Evolutionary conservation across 148 eudicot species (phyloP), one percentile per base, ranked within the genome.

Genomic region (Camellia lanceoleosa): DNA sequence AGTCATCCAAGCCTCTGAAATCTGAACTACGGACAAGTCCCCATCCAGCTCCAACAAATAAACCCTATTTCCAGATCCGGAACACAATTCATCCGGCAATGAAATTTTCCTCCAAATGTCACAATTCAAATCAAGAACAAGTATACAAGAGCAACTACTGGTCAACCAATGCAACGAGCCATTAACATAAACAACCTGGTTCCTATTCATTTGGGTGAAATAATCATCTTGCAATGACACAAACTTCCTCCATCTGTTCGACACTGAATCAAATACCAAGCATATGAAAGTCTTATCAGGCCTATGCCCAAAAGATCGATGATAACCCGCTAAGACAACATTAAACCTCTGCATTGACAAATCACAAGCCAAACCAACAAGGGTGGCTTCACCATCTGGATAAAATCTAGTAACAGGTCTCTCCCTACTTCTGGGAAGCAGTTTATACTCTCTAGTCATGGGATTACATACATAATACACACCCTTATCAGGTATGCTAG

Each of bases 391-490:
- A 38, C 91, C 91, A 74, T 93, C 97, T 42, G 98, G 99, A 80
- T 90, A 81, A 90, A 93, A 96, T 59, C 98, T 81, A 59, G 97
- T 96, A 10, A 90, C 77, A 13, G 95, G 95, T 73, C 98, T 89
- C 78, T 93, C 97, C 79, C 97, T 67, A 76, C 80, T 84, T 83
- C 82, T 87, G 0, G 99, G 99, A 18, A 96, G 93, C 84, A 89
- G 43, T 73, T 78, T 96, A 73, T 68, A 92, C 83, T 88, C 84
- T 73, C 87, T 92, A 74, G 98, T 93, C 85, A 90, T 86, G 4
- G 99, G 99, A 79, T 96, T 96, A 79, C 98, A 96, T 1, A 96
- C 93, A 83, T 96, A 96, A 82, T 93, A 93, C 59, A 93, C 91
- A 68, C 98, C 99, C 85, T 91, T 93, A 81, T 92, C 92, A 56